Evolutionary conservation across 164 flowering plant genomes (phyloP).

Genomic region (Liriodendron chinense): DNA sequence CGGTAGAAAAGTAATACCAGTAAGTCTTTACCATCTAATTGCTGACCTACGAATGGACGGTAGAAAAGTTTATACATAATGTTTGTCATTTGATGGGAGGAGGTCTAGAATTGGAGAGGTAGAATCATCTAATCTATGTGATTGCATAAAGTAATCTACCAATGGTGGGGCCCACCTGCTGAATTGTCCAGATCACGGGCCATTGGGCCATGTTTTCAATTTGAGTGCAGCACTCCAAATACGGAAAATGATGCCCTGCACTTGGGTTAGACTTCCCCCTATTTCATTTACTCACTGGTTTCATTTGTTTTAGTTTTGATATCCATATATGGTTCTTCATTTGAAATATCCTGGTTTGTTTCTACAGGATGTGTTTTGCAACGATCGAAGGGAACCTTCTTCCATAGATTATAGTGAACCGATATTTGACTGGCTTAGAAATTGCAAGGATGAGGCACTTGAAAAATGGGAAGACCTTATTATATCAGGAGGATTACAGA

Average conservation of each 20-base stretch:
- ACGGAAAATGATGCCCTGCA: background rate
- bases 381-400: conserved; percentile 69
- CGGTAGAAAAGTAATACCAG: too few species aligned
- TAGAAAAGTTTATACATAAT: too few species aligned
- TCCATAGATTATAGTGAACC: conserved; percentile 80
- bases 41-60: too few species aligned
- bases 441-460: conserved; percentile 62
- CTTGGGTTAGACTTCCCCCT: background rate
- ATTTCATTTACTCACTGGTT: background rate
- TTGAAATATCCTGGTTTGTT: background rate
- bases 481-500: conserved; percentile 43
- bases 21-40: too few species aligned
- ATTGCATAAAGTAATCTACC: too few species aligned
- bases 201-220: too few species aligned
- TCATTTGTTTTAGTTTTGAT: background rate
- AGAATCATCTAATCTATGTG: too few species aligned
- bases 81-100: too few species aligned
- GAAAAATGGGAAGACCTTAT: conserved; percentile 74
- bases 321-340: background rate
- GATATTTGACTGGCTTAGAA: conserved; percentile 71
- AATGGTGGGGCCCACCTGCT: too few species aligned
- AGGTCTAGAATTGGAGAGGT: too few species aligned
- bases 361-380: conserved; percentile 74
- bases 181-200: too few species aligned
- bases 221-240: background rate